Base-by-base conservation (phyloP, 169 alveolate genomes). In the Cryptosporidium ubiquitum region DNA sequence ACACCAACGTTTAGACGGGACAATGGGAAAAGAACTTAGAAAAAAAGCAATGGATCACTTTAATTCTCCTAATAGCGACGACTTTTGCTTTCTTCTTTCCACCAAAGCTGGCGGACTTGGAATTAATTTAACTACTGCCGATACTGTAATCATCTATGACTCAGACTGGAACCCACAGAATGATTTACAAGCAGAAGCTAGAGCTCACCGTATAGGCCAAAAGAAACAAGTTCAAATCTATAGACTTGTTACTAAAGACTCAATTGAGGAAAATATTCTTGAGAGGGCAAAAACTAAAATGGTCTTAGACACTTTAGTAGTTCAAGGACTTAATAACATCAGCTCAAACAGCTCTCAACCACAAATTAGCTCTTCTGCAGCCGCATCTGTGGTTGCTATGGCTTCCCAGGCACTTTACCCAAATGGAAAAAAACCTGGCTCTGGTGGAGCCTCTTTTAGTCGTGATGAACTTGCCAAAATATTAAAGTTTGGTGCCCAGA, bases 121-220 rank as follows among this genome's bases (percentile, higher is more conserved):
- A 23, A 94, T 97, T 10, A 97, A 97, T 92, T 94, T 97, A 70
- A 96, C 98, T 84, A 94, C 99, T 20, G 99, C 99, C 3, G 98
- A 97, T 91, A 97, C 98, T 20, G 99, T 97, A 33, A 95, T 97
- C 55, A 94, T 97, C 26, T 97, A 96, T 91, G 99, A 96, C 89
- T 93, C 98, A 31, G 99, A 98, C 94, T 98, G 99, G 99, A 98
- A 98, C 85, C 99, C 99, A 14, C 98, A 98, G 91, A 97, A 98
- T 84, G 99, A 98, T 86, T 92, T 98, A 84, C 98, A 98, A 85
- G 99, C 99, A 16, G 99, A 98, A 95, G 99, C 99, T 33, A 95
- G 99, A 69, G 99, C 99, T 33, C 99, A 98, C 91, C 94, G 99
- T 69, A 98, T 98, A 49, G 99, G 99, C 14, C 99, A 98, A 91